Percentiles rank a stretch among this genome's conserved stretches.
Conservation (phyloP, 768 basidiomycete genomes). For the Mycena galericulata region DNA sequence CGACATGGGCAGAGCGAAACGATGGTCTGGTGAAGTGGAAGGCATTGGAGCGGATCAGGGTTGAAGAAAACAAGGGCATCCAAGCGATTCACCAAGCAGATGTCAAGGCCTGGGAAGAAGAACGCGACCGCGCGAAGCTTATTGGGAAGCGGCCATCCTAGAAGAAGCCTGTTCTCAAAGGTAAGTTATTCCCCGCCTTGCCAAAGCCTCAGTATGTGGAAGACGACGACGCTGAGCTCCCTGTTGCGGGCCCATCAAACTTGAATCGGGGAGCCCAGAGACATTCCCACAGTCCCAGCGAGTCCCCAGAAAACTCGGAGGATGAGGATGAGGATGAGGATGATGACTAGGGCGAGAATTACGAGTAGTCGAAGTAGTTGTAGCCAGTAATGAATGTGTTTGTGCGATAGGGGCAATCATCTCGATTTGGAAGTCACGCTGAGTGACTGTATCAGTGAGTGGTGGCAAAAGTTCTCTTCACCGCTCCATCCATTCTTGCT, state of each 20-base stretch:
- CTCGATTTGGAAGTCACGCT: neutral
- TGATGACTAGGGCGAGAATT: no score
- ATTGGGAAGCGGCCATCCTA: neutral
- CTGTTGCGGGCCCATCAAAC: neutral
- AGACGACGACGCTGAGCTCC: neutral
- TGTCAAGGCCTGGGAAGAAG: neutral
- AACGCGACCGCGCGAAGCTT: neutral
- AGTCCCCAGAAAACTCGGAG: neutral
- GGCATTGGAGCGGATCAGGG: neutral
- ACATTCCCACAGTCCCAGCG: neutral
- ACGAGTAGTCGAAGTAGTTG: no score
- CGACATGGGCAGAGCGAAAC: neutral
- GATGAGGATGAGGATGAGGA: no score
- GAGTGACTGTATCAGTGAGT: constrained; percentile 2
- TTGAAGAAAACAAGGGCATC: neutral
- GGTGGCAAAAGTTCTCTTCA: neutral
- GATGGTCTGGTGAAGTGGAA: neutral
- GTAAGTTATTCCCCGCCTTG: neutral
- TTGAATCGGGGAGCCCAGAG: neutral
- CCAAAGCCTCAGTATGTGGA: neutral
- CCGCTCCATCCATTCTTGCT: neutral
- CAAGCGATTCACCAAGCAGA: neutral
- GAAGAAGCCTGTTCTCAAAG: neutral
- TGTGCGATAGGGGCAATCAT: neutral
- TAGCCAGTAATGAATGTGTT: neutral